phyloP scores from a whole-genome alignment of 2,329 filamentous ascomycete genomes.

The Coniochaeta pulveracea region DNA sequence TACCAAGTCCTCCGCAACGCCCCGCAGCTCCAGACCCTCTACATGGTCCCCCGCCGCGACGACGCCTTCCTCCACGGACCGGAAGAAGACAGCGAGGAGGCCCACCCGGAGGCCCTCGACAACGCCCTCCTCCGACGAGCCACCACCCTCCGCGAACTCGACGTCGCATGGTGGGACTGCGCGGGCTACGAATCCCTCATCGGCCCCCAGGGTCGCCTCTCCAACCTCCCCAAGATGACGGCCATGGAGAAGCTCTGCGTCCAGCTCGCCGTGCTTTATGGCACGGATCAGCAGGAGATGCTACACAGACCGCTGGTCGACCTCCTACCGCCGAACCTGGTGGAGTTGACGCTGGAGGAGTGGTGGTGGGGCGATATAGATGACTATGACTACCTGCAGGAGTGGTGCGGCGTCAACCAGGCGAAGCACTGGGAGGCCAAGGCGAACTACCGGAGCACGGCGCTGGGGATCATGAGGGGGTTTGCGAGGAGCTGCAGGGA shows the following conservation, averaged over 20 bases:
- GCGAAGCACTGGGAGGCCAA: no score
- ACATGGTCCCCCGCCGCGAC: slow-evolving; percentile 13
- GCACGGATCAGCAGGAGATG: slow-evolving; percentile 5
- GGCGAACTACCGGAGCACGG: slow-evolving; percentile 11
- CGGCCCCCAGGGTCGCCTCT: slow-evolving; percentile 13
- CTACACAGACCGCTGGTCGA: slow-evolving; percentile 10
- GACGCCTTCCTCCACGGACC: slow-evolving; percentile 3
- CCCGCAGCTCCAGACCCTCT: slow-evolving; percentile 14
- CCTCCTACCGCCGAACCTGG: slow-evolving; percentile 14
- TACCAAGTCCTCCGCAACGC: slow-evolving; percentile 12
- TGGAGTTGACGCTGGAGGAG: slow-evolving; percentile 15
- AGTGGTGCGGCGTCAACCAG: slow-evolving; percentile 9
- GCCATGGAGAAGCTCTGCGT: slow-evolving; percentile 13
- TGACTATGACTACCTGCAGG: slow-evolving; percentile 7
- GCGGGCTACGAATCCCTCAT: slow-evolving; percentile 10
- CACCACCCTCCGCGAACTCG: slow-evolving; percentile 13
- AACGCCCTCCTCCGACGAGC: slow-evolving; percentile 10
- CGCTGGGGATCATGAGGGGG: slow-evolving; percentile 9
- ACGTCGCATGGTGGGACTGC: slow-evolving; percentile 14
- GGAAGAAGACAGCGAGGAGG: slow-evolving; percentile 2
- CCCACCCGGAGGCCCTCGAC: slow-evolving; percentile 12
- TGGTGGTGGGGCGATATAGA: slow-evolving; percentile 15
- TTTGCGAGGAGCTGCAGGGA: slow-evolving; percentile 10
- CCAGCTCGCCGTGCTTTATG: slow-evolving; percentile 14
- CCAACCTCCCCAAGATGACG: slow-evolving; percentile 9